Evolutionary conservation across 805 yeast genomes (phyloP).

Genomic region (Wickerhamiella domercqiae): DNA sequence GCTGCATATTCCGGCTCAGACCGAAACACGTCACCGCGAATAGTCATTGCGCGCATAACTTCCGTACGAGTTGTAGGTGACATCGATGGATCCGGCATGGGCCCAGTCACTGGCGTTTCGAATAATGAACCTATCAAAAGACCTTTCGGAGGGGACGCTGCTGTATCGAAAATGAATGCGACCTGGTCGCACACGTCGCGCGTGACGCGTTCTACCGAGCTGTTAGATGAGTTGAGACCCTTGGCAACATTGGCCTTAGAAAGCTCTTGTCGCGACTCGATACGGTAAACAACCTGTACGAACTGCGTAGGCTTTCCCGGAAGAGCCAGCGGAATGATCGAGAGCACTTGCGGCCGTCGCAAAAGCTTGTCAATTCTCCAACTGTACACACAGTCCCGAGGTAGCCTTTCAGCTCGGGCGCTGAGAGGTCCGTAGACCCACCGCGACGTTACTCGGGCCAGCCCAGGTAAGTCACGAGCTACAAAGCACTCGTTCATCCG

Average conservation of each 20-base stretch:
- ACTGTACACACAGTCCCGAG: constrained; percentile 41
- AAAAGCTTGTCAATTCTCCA: constrained; percentile 70
- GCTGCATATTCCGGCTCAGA: constrained; percentile 19
- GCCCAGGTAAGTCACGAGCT: constrained; percentile 30
- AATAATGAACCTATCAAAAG: constrained; percentile 53
- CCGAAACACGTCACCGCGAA: constrained; percentile 26
- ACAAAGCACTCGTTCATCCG: constrained; percentile 77
- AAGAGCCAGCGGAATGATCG: constrained; percentile 51
- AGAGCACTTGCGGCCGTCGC: constrained; percentile 53
- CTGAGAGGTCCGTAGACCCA: constrained; percentile 48
- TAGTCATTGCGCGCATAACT: constrained; percentile 23
- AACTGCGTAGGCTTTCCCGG: constrained; percentile 40
- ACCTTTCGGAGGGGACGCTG: constrained; percentile 35
- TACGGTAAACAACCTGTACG: constrained; percentile 46
- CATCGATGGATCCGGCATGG: constrained; percentile 21
- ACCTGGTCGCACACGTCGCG: constrained; percentile 46
- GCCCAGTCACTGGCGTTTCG: constrained; percentile 30
- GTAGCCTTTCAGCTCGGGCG: constrained; percentile 38
- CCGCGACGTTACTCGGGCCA: constrained; percentile 35
- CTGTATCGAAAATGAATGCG: constrained; percentile 46
- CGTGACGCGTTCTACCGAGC: constrained; percentile 33
- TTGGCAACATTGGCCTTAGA: constrained; percentile 34
- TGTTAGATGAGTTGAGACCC: constrained; percentile 30
- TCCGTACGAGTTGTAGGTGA: constrained; percentile 17
- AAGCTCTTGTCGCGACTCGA: constrained; percentile 47